phyloP scores from a whole-genome alignment of 2,329 filamentous ascomycete species.

The Aspergillus pseudotamarii region DNA sequence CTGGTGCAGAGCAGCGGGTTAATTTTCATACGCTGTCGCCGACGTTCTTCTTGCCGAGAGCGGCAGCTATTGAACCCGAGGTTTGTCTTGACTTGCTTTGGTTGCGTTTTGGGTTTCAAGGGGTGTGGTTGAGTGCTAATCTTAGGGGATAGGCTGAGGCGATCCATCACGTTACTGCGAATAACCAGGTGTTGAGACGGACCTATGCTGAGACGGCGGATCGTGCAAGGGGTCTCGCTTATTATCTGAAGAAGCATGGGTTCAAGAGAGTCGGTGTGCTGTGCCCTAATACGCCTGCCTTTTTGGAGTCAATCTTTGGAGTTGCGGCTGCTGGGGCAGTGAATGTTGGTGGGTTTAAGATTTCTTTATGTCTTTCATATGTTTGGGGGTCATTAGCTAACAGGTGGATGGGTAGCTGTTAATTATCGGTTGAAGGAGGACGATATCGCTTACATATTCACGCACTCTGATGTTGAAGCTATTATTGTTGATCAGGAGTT shows the following conservation, averaged over 20 bases:
- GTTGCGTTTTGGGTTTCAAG: neutral
- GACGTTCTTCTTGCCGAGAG: constrained; percentile 82
- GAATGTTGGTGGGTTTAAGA: constrained; percentile 60
- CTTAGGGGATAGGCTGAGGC: constrained; percentile 63
- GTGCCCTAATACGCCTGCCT: constrained; percentile 90
- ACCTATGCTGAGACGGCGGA: constrained; percentile 82
- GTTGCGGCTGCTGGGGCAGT: constrained; percentile 80
- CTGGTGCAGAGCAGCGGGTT: constrained; percentile 36
- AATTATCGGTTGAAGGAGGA: constrained; percentile 78
- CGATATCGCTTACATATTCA: constrained; percentile 89
- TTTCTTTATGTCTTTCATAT: neutral
- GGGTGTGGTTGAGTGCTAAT: neutral
- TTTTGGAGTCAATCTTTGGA: constrained; percentile 86
- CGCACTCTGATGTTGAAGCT: constrained; percentile 80
- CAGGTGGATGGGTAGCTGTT: constrained; percentile 46
- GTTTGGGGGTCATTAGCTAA: neutral
- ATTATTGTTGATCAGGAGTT: constrained; percentile 89
- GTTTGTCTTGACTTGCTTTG: constrained; percentile 38
- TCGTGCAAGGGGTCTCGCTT: constrained; percentile 82
- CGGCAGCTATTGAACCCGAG: constrained; percentile 83
- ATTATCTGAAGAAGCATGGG: constrained; percentile 76
- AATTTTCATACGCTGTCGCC: constrained; percentile 70
- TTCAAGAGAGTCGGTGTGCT: constrained; percentile 81
- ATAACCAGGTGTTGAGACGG: constrained; percentile 71
- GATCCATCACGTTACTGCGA: constrained; percentile 81